Base-by-base conservation (phyloP, 2,329 filamentous ascomycete genomes). In the Lomentospora prolificans region DNA sequence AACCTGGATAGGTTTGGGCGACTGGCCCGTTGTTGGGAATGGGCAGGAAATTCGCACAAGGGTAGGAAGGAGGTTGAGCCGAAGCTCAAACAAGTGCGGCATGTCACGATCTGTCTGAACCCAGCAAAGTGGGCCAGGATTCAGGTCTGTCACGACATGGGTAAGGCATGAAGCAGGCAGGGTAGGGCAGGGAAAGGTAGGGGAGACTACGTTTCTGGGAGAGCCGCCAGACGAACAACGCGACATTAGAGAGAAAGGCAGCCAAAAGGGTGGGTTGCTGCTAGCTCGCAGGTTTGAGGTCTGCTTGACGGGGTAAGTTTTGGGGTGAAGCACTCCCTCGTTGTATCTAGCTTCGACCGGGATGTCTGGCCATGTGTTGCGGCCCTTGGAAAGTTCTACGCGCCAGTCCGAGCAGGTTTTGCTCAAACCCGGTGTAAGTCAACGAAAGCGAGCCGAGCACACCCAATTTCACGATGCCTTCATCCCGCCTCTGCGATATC, bases 91-190 rank as follows among this genome's bases (percentile, higher is more conserved):
- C 44, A 48, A 19, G 44, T 25, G 19, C 44, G 44, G 44, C 44
- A 48, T 25, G 44, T 48, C 44, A 48, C 17, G 44, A 48, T 48
- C 44, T 48, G 44, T 48, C 44, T 9, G 44, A 10, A 22, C 44
- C 44, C 10, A 48, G 44, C 22, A 48, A 27, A 19, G 44, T 25
- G 44, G 19, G 19, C 44, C 44, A 27, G 44, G 44, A 48, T 48
- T 48, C 44, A 48, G 44, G 44, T 48, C 44, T 48, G 44, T 48
- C 44, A 48, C 22, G 44, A 48, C 44, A 48, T 22, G 44, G 44
- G 44, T 48, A 48, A 12, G 44, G 44, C 44, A 48, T 48, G 44
- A 48, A 48, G 3, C 44, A 48, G 36, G n/a, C 33, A 17, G 33
- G 1, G 36, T 14, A 39, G 33, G 36, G 36, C n/a, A 14, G 19